Percentiles rank a stretch among this genome's conserved stretches.
phyloP scores from a whole-genome alignment of 2,329 filamentous ascomycete genomes.

The Clonostachys chloroleuca region DNA sequence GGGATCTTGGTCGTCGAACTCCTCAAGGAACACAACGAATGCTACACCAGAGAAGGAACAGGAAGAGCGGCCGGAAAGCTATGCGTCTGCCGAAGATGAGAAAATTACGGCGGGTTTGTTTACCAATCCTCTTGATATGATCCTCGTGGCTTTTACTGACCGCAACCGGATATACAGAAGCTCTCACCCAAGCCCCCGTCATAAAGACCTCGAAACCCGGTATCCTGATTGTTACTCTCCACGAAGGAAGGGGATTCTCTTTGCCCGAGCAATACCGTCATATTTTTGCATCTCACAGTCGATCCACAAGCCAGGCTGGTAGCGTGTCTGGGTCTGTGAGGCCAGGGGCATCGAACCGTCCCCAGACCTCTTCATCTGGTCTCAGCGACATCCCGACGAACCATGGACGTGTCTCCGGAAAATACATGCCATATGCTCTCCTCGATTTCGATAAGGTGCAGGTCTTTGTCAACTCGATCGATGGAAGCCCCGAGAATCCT shows the following conservation, averaged over 20 bases:
- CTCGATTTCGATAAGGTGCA: conserved; percentile 99
- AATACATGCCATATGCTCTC: conserved; percentile 96
- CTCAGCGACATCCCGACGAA: conserved; percentile 87
- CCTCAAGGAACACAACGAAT: conserved; percentile 88
- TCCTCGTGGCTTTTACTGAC: too few species aligned
- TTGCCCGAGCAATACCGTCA: conserved; percentile 84
- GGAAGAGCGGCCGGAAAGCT: conserved; percentile 47
- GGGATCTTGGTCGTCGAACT: conserved; percentile 74
- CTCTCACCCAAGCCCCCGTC: conserved; percentile 68
- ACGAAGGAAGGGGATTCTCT: conserved; percentile 87
- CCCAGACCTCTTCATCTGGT: conserved; percentile 79
- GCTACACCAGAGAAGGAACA: conserved; percentile 76
- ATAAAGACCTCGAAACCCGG: conserved; percentile 76
- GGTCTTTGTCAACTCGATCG: conserved; percentile 96
- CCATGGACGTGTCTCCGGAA: conserved; percentile 92
- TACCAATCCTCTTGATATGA: conserved; percentile 60
- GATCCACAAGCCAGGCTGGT: conserved; percentile 69
- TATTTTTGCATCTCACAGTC: conserved; percentile 68
- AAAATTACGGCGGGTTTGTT: conserved; percentile 58
- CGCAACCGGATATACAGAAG: conserved; percentile 72
- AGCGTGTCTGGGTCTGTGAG: conserved; percentile 47
- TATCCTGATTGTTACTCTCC: conserved; percentile 93
- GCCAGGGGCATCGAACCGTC: conserved; percentile 60
- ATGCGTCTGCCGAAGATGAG: conserved; percentile 42
- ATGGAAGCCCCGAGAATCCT: conserved; percentile 89